These are phyloP conservation scores for Dioszegia hungarica DNA, from an alignment of 768 basidiomycete genomes.

Conservation along the genomic window DNA sequence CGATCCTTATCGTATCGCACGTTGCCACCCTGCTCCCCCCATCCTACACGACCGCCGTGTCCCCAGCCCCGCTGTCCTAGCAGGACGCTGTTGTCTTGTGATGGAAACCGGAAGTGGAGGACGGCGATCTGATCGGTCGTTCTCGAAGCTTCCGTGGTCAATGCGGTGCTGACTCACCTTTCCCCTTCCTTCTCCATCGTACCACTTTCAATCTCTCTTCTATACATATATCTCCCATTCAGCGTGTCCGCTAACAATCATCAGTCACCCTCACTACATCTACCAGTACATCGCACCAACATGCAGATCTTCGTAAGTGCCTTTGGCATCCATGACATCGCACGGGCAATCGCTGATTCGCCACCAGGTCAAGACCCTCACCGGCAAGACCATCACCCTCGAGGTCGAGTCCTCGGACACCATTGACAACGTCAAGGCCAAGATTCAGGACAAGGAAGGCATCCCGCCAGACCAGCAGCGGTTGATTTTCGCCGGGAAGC, in stretches of 20 bases:
- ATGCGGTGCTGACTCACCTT: not conserved
- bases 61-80: no score
- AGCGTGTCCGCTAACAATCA: no score
- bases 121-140: not conserved
- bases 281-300: not conserved
- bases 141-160: not conserved
- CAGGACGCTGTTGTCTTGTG: no score
- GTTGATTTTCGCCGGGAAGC: constrained; percentile 87
- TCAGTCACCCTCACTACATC: no score
- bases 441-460: constrained; percentile 78
- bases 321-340: constrained; percentile 47
- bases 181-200: not conserved
- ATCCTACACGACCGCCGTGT: not conserved
- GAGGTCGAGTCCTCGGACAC: constrained; percentile 73
- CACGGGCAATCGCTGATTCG: constrained; percentile 6
- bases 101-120: not conserved
- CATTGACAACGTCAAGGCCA: constrained; percentile 88
- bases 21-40: no score
- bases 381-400: constrained; percentile 85
- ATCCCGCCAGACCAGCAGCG: constrained; percentile 71
- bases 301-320: constrained; percentile 99
- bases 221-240: constrained; percentile 50
- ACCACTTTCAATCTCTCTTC: no score
- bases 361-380: constrained; percentile 51
- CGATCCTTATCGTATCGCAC: no score